Base-by-base conservation (phyloP, 1,284 basidiomycete species). In the Neotropicomus parvogracilis region DNA sequence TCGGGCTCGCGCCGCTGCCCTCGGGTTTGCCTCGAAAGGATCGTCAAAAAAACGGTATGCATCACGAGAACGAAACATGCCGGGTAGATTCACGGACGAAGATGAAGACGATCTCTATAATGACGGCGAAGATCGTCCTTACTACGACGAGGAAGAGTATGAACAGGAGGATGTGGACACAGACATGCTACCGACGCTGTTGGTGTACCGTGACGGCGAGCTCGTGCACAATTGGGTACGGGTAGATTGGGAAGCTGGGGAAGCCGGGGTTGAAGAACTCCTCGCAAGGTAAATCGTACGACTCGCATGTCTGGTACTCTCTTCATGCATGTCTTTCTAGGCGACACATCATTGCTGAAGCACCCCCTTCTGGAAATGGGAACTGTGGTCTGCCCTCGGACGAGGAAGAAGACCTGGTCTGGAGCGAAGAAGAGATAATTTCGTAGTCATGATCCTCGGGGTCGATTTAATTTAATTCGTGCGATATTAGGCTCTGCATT, bases 201-300 rank as follows among this genome's bases (percentile, higher is more conserved):
- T 93, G 7, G 85, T 88, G 5, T 93, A 93, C 61, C 83, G 84
- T 12, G 81, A 78, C 47, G 89, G 90, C n/a, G 81, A 91, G 49
- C 77, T 92, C 13, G 80, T 87, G 19, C 78, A 88, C 56, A 89
- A 85, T 42, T 89, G 89, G 84, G 85, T 91, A 3, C 75, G 90
- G 17, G 85, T 92, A 3, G 89, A 92, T 63, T 89, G 85, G 85
- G 89, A 91, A 62, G 85, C 85, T 0, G 81, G 80, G 7, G 60
- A 69, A 27, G 76, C 74, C 16, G 83, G 81, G n/a, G 63, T 89
- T 0, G 80, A 85, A 52, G 84, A 86, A 26, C 69, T 88, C 3
- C 70, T 90, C 10, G 70, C 74, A 55, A 78, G 74, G 88, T 87
- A 53, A 49, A 75, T 70, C 33, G 32, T 26, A 26, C 6, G 24